phyloP scores from a whole-genome alignment of 2,329 filamentous ascomycete genomes.

The Catunica adiposa region DNA sequence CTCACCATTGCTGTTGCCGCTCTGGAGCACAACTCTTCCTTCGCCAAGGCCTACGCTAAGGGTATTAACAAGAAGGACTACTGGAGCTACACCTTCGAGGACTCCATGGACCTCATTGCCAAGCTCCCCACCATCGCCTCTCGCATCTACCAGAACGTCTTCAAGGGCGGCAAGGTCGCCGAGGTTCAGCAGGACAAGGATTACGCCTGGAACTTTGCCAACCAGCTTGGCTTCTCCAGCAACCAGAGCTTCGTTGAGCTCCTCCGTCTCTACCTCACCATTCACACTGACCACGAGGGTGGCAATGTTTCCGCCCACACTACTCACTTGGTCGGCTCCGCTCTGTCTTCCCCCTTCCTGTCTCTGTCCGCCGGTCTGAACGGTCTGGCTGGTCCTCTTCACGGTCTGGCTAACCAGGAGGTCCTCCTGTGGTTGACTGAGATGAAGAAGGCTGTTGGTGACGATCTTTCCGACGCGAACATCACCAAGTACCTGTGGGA shows the following conservation, averaged over 20 bases:
- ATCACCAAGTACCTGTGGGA: slow-evolving; percentile 99
- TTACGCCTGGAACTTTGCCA: slow-evolving; percentile 98
- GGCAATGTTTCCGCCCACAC: slow-evolving; percentile 98
- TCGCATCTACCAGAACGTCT: slow-evolving; percentile 99
- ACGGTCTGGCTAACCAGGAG: slow-evolving; percentile 99
- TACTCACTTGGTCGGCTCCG: slow-evolving; percentile 91
- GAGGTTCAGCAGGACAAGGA: slow-evolving; percentile 97
- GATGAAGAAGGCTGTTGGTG: slow-evolving; percentile 92
- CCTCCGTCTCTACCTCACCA: slow-evolving; percentile 97
- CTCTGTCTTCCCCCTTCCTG: slow-evolving; percentile 93
- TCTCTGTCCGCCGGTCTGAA: slow-evolving; percentile 93
- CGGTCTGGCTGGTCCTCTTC: slow-evolving; percentile 92
- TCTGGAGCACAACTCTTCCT: slow-evolving; percentile 94
- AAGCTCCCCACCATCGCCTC: slow-evolving; percentile 97
- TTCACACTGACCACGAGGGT: slow-evolving; percentile 99
- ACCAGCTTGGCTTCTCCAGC: slow-evolving; percentile 91
- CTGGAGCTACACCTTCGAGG: slow-evolving; percentile 98
- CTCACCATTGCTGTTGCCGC: slow-evolving; percentile 95
- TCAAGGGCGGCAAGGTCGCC: slow-evolving; percentile 98
- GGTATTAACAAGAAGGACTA: slow-evolving; percentile 99
- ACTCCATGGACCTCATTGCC: slow-evolving; percentile 98
- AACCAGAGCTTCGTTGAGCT: slow-evolving; percentile 97
- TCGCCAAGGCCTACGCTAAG: slow-evolving; percentile 97
- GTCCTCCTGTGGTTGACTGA: slow-evolving; percentile 97
- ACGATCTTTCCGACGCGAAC: slow-evolving; percentile 87